Conservation (phyloP, 2,329 filamentous ascomycete genomes). For the Penicillium sp. region DNA sequence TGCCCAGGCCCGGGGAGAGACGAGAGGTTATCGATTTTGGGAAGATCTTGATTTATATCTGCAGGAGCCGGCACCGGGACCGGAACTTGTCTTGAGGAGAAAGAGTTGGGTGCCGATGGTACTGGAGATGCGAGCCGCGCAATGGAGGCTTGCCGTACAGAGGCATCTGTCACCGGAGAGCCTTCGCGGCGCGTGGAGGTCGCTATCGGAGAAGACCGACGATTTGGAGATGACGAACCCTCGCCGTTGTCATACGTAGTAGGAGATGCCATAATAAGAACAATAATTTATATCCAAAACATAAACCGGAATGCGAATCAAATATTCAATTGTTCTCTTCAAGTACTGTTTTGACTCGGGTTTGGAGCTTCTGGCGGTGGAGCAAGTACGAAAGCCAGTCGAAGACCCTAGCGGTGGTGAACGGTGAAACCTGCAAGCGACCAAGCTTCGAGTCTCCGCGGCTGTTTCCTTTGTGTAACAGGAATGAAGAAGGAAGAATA, state of each 20-base stretch:
- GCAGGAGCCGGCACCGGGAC: slow-evolving; percentile 47
- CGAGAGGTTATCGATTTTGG: slow-evolving; percentile 62
- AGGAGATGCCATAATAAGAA: slow-evolving; percentile 22
- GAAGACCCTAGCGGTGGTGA: background rate
- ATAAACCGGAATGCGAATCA: background rate
- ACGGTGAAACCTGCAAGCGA: background rate
- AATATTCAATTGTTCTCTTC: background rate
- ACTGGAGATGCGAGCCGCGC: slow-evolving; percentile 61
- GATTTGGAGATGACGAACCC: slow-evolving; percentile 39
- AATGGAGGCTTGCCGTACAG: slow-evolving; percentile 57
- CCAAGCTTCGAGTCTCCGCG: background rate
- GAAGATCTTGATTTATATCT: slow-evolving; percentile 64
- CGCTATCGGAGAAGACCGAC: slow-evolving; percentile 39
- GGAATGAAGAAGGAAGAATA: background rate
- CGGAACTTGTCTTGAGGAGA: slow-evolving; percentile 48
- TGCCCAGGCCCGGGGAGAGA: slow-evolving; percentile 77
- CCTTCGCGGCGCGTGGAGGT: slow-evolving; percentile 38
- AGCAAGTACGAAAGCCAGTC: background rate
- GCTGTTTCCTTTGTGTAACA: background rate
- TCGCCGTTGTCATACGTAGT: slow-evolving; percentile 45
- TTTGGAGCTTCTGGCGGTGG: background rate
- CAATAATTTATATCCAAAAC: slow-evolving; percentile 1
- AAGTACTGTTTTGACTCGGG: background rate
- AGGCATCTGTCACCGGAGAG: slow-evolving; percentile 49
- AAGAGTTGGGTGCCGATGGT: slow-evolving; percentile 49